phyloP scores from a whole-genome alignment of 768 basidiomycete species.

The Lepiota subincarnata region DNA sequence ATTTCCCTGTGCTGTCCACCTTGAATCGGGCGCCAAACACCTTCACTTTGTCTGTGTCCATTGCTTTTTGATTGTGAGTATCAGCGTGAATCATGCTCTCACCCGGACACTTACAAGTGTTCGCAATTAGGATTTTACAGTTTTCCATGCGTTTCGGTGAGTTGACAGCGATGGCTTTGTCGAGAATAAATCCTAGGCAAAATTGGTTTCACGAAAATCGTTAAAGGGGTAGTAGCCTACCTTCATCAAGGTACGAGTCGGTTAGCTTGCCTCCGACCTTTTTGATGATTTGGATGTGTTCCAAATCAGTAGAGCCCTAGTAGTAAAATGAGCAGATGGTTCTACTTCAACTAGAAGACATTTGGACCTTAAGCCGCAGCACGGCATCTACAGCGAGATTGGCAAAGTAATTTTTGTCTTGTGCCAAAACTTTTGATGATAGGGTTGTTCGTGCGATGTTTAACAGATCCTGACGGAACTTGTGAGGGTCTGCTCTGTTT shows the following conservation, averaged over 20 bases:
- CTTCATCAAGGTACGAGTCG: conserved; percentile 97
- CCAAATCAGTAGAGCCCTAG: conserved; percentile 92
- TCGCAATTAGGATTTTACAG: conserved; percentile 93
- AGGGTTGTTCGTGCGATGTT: conserved; percentile 96
- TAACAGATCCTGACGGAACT: conserved; percentile 87
- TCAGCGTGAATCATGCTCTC: not conserved
- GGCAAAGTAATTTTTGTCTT: conserved; percentile 97
- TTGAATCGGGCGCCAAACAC: conserved; percentile 96
- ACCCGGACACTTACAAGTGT: conserved; percentile 71
- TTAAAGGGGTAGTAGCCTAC: conserved; percentile 31
- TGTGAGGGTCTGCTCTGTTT: conserved; percentile 60
- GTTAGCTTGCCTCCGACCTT: conserved; percentile 99
- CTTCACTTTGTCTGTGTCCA: conserved; percentile 99
- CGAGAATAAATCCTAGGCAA: conserved; percentile 87
- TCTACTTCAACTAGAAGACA: not conserved
- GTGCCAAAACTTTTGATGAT: conserved; percentile 92
- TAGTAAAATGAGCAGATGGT: not conserved
- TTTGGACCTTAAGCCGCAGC: conserved; percentile 72
- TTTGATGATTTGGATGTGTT: conserved; percentile 99
- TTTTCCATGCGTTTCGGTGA: conserved; percentile 94
- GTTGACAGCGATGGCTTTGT: conserved; percentile 92
- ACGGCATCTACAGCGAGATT: conserved; percentile 98
- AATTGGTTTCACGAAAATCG: not conserved
- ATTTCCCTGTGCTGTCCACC: conserved; percentile 93
- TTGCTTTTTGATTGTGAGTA: conserved; percentile 49